Conservation (phyloP, 1,139 yeast genomes). For the Pichia sp. region DNA sequence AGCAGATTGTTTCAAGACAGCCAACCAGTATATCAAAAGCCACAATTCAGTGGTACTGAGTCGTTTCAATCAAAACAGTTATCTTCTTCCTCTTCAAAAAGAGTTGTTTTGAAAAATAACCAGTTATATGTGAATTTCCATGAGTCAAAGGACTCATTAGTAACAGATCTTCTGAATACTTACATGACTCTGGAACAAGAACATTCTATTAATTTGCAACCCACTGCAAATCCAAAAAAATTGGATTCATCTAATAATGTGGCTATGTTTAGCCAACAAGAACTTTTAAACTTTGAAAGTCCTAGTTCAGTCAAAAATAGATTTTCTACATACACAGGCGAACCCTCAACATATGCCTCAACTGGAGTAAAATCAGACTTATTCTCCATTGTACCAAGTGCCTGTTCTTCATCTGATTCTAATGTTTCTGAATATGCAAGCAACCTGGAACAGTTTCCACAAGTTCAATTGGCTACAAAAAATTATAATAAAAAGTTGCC, state of each 20-base stretch:
- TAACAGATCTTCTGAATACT: conserved; percentile 3
- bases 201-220: neutral
- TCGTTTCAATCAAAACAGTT: too few species aligned
- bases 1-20: too few species aligned
- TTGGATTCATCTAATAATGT: neutral
- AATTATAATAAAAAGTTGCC: conserved; percentile 14
- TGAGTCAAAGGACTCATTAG: conserved; percentile 4
- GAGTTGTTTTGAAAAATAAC: neutral
- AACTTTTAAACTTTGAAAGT: neutral
- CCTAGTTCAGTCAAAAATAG: neutral
- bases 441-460: neutral
- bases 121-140: conserved; percentile 4
- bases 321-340: neutral
- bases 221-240: neutral
- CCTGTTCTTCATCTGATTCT: neutral
- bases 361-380: conserved; percentile 2
- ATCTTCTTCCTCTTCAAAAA: too few species aligned
- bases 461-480: conserved; percentile 2
- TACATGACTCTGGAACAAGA: conserved; percentile 3
- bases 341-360: conserved; percentile 1
- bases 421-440: too few species aligned
- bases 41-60: too few species aligned
- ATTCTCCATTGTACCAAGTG: conserved; percentile 5
- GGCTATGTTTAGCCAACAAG: neutral
- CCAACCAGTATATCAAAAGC: too few species aligned